Base-by-base conservation (phyloP, 1,139 yeast genomes). In the Taphrina deformans region DNA sequence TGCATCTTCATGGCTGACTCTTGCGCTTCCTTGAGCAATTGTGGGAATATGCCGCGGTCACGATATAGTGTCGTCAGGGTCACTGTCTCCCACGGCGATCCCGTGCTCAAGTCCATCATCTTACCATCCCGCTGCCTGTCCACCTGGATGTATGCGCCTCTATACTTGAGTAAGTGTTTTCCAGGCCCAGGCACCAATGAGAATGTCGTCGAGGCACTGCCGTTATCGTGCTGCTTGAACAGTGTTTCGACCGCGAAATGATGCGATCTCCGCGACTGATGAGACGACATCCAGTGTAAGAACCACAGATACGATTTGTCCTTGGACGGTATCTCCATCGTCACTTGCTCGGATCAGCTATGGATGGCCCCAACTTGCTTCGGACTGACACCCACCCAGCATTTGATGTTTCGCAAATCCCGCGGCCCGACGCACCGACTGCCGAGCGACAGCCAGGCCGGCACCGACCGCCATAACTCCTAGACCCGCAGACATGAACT, bases 161-260 rank as follows among this genome's bases (percentile, higher is more conserved):
- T 83, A 75, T 93, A 93, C 69, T 84, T 80, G 67, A 93, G 84
- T 76, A 93, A 80, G 75, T 93, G 99, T 72, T 88, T 89, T 1
- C 99, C 99, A 0, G 98, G 97, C 14, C 99, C 99, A 0, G 99
- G 99, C n/a, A 93, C 97, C 65, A 93, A 82, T 53, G 91, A 85
- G 74, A 93, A 92, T 67, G 86, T 89, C 9, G 99, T 91, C 18
- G 87, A 81, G 1, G 91, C 90, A 1, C 96, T 84, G 0, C 99
- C 99, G 74, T 92, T 92, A 71, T 91, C 96, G 76, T 92, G 98
- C 74, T 92, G 97, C 40, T 86, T 79, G 75, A 82, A 91, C 69
- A 83, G 85, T 3, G 99, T 93, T 71, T 91, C 96, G 16, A 93
- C 98, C 59, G 96, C 86, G 65, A 93, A 77, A 75, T 95, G 97